Evolutionary conservation across 768 basidiomycete genomes (phyloP).

Genomic region (Gymnopilus junonius): DNA sequence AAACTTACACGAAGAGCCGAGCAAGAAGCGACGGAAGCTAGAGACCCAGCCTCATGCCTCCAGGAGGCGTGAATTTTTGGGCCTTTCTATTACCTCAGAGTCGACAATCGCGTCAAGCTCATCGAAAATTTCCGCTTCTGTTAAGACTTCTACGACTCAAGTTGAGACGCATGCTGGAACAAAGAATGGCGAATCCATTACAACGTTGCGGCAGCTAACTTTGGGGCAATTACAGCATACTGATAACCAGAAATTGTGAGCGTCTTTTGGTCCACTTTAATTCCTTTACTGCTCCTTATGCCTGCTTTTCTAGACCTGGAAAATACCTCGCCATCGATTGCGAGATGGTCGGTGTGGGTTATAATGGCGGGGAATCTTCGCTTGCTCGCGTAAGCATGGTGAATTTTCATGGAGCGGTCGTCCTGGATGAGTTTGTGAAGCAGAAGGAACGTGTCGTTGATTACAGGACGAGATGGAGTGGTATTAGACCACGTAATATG

Average conservation of each 20-base stretch:
- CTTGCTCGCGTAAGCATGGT: slow-evolving; percentile 90
- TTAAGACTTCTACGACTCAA: slow-evolving; percentile 21
- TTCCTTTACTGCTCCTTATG: neutral
- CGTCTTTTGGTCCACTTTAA: slow-evolving; percentile 19
- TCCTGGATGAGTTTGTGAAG: slow-evolving; percentile 84
- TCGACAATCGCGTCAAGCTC: neutral
- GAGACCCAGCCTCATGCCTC: slow-evolving; percentile 14
- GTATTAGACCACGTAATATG: slow-evolving; percentile 79
- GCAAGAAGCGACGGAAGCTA: slow-evolving; percentile 34
- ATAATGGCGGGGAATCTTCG: slow-evolving; percentile 79
- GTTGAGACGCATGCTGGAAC: slow-evolving; percentile 1
- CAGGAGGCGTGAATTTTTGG: neutral
- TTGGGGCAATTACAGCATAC: slow-evolving; percentile 47
- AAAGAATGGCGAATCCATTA: slow-evolving; percentile 54
- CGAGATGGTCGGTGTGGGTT: slow-evolving; percentile 97
- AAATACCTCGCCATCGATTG: slow-evolving; percentile 90
- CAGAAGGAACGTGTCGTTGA: slow-evolving; percentile 91
- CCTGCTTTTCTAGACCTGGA: slow-evolving; percentile 50
- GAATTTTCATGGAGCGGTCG: slow-evolving; percentile 81
- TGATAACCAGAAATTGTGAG: slow-evolving; percentile 50
- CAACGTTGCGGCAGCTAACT: slow-evolving; percentile 55
- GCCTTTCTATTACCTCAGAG: slow-evolving; percentile 13
- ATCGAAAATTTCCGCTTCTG: neutral
- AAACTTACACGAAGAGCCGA: neutral
- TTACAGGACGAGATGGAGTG: slow-evolving; percentile 90